Conservation (phyloP, 1,284 basidiomycete species). For the Fistulinella cinereoalba region DNA sequence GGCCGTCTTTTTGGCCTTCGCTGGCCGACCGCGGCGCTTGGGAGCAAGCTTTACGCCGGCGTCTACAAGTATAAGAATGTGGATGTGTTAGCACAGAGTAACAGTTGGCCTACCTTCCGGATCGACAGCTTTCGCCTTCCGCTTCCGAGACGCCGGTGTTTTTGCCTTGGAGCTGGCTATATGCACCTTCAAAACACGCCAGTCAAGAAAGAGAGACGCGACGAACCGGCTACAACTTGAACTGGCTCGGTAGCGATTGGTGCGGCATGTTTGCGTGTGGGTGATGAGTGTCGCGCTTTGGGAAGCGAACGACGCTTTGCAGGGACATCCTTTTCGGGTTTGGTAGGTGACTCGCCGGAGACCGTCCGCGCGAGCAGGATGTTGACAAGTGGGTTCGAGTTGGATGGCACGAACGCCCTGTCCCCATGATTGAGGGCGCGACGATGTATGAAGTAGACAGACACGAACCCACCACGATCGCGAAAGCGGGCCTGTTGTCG, state of each 20-base stretch:
- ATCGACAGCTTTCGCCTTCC: constrained; percentile 13
- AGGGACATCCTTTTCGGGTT: constrained; percentile 13
- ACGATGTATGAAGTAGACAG: background rate
- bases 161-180: constrained; percentile 16
- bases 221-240: constrained; percentile 16
- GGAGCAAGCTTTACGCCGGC: constrained; percentile 6
- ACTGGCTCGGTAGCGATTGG: background rate
- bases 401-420: constrained; percentile 41
- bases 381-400: constrained; percentile 38
- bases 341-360: constrained; percentile 42
- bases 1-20: constrained; percentile 12
- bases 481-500: constrained; percentile 59
- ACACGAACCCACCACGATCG: constrained; percentile 58
- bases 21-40: constrained; percentile 16
- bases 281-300: constrained; percentile 9
- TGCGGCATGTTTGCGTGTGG: background rate
- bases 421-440: background rate
- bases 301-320: constrained; percentile 9
- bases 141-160: constrained; percentile 9
- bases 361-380: constrained; percentile 42
- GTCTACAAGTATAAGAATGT: background rate
- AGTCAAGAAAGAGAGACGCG: background rate
- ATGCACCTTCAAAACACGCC: constrained; percentile 1
- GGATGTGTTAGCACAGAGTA: background rate
- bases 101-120: constrained; percentile 6